phyloP scores from a whole-genome alignment of 257 asterid genomes.

The Hygrophila difformis region DNA sequence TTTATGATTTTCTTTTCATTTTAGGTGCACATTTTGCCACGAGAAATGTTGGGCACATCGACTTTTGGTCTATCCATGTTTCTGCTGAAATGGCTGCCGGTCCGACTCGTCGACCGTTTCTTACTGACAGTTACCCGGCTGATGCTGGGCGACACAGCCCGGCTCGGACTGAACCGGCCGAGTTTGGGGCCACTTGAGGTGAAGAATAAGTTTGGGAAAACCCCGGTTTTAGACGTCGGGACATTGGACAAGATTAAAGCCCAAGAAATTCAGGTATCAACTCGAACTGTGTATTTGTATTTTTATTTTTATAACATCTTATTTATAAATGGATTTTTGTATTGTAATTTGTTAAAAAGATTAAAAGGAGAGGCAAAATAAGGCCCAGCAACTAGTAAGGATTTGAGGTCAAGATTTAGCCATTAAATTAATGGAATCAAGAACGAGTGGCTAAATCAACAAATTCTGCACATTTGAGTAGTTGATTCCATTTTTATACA shows the following conservation, averaged over 20 bases:
- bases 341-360: too few species aligned
- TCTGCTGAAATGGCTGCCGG: slow-evolving; percentile 54
- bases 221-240: slow-evolving; percentile 68
- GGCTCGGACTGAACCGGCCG: slow-evolving; percentile 51
- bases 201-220: slow-evolving; percentile 45
- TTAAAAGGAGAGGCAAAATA: too few species aligned
- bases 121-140: slow-evolving; percentile 34
- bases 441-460: too few species aligned
- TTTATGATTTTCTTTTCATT: slow-evolving; percentile 5
- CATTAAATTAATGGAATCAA: too few species aligned
- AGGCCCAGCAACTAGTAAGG: too few species aligned
- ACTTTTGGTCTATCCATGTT: slow-evolving; percentile 58
- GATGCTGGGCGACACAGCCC: slow-evolving; percentile 49
- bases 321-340: background rate
- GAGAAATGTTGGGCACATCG: slow-evolving; percentile 54
- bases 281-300: background rate
- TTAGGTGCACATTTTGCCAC: slow-evolving; percentile 67
- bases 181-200: slow-evolving; percentile 51
- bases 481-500: too few species aligned
- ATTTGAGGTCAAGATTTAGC: too few species aligned
- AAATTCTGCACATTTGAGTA: too few species aligned
- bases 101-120: slow-evolving; percentile 40
- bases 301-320: background rate
- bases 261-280: slow-evolving; percentile 50
- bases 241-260: slow-evolving; percentile 54